Base-by-base conservation (phyloP, 2,329 filamentous ascomycete species). In the Colletotrichum magnum region DNA sequence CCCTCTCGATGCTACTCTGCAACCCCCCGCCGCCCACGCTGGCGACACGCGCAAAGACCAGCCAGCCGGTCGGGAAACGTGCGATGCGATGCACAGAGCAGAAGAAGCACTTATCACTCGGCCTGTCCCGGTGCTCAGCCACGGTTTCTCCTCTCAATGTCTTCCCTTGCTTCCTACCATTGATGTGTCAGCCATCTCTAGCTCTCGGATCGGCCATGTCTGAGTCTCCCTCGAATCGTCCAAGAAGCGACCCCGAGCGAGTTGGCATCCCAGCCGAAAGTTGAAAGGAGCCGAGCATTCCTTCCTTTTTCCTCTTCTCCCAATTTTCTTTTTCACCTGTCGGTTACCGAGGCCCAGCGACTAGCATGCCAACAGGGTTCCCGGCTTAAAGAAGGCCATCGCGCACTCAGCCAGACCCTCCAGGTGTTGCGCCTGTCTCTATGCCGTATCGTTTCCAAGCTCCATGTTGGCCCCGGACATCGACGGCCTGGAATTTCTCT, bases 131-230 rank as follows among this genome's bases (percentile, higher is more conserved):
- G 21, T 16, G 28, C n/a, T 6, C 16, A 47, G 60, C n/a, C 15
- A 21, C 24, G 18, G 26, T 39, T 15, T 59, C 32, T 59, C 39
- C 53, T 45, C 16, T 10, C 13, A 16, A n/a, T 45, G 41, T 16
- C 39, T 36, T 65, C 36, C 54, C 66, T 65, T 69, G 61, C 53
- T 54, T 65, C 66, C 54, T 48, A 51, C 66, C 10, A 59, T 65
- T 47, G 47, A 58, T 16, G 28, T 64, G 47, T 52, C 53, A 56
- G 41, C 50, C 66, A 54, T 39, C 18, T 69, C 21, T 39, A 24
- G 60, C 48, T 43, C 45, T 4, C 13, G 32, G 24, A 58, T 59
- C 54, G 54, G 43, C 48, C 39, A 36, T 69, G 66, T 65, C 54
- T 65, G 41, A 39, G 7, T 48, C 48, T 69, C 66, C 61, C 66